Evolutionary conservation across 345 rosid species (phyloP), one percentile per base, ranked within the genome.

Genomic region (Pistacia atlantica): DNA sequence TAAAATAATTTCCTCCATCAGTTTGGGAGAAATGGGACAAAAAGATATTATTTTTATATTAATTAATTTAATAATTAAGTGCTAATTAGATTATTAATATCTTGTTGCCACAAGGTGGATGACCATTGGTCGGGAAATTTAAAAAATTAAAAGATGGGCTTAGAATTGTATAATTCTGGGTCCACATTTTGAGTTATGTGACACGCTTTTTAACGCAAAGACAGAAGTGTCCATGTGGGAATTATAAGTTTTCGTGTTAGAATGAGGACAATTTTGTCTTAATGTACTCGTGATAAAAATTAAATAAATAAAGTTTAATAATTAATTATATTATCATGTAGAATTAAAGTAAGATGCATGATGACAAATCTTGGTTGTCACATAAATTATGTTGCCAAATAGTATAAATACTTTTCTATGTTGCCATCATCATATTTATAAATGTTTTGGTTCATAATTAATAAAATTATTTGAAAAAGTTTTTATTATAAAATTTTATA

Each of bases 11-110:
- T 8, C 58, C 46, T 61, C 76, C 69, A 33, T 7, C 62, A 63
- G 49, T 63, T 51, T n/a, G 5, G 69, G 77, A 74, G 60, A 7
- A 74, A 31, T 33, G n/a, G 25, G 69, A 74, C 61, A 74, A 63
- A 74, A 63, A 49, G 4, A 16, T 33, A 63, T 22, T 14, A 74
- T 8, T 73, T 62, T 62, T 37, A 11, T 54, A 60, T 20, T 42
- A n/a, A 46, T 65, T 33, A 3, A 35, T 42, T 52, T 45, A 65
- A 28, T 64, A 65, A 65, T 37, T 8, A 20, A n/a, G 49, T 7
- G 8, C 37, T 22, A 1, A 42, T 45, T 37, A 65, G 54, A 54
- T 49, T 4, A 65, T 7, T 14, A 4, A 4, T 11, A 31, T 3
- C 4, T 64, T 35, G 45, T 18, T 18, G 46, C 66, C 64, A 55